phyloP scores from a whole-genome alignment of 1,139 yeast species.

The Candida labiduridarum region DNA sequence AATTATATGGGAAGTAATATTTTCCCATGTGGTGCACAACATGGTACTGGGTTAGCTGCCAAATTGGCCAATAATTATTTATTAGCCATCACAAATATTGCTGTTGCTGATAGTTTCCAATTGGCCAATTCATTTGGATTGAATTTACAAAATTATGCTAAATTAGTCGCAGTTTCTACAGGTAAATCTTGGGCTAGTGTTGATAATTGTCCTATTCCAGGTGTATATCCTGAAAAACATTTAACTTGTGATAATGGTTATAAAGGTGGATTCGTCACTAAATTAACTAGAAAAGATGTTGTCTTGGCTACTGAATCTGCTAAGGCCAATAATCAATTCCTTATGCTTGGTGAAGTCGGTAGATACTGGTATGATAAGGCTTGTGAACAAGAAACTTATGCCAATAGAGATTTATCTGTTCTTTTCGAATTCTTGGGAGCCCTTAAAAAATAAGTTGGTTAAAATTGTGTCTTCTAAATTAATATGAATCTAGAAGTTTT shows the following conservation, averaged over 20 bases:
- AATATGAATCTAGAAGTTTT: neutral
- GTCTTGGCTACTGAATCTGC: conserved; percentile 58
- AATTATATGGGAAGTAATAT: conserved; percentile 54
- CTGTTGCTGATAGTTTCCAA: conserved; percentile 63
- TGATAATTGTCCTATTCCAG: conserved; percentile 61
- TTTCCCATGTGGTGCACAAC: conserved; percentile 54
- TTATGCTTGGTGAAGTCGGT: conserved; percentile 45
- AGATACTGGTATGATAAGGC: conserved; percentile 49
- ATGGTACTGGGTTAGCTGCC: conserved; percentile 62
- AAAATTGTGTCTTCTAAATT: neutral
- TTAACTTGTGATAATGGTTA: conserved; percentile 53
- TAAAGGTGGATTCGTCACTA: conserved; percentile 57
- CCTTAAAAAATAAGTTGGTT: conserved; percentile 15
- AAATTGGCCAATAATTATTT: conserved; percentile 61
- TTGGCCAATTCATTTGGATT: conserved; percentile 58
- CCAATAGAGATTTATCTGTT: conserved; percentile 48
- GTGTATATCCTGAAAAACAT: conserved; percentile 45
- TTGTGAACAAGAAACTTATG: conserved; percentile 45
- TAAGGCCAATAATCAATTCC: conserved; percentile 32
- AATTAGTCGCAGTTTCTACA: conserved; percentile 58
- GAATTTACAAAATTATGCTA: conserved; percentile 51
- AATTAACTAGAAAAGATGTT: conserved; percentile 58
- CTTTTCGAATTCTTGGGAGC: conserved; percentile 49
- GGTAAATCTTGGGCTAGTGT: conserved; percentile 66
- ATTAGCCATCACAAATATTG: conserved; percentile 59